Percentiles rank a stretch among this genome's conserved stretches.
Conservation (phyloP, 148 eudicot species). For the Polygonum maritimum region DNA sequence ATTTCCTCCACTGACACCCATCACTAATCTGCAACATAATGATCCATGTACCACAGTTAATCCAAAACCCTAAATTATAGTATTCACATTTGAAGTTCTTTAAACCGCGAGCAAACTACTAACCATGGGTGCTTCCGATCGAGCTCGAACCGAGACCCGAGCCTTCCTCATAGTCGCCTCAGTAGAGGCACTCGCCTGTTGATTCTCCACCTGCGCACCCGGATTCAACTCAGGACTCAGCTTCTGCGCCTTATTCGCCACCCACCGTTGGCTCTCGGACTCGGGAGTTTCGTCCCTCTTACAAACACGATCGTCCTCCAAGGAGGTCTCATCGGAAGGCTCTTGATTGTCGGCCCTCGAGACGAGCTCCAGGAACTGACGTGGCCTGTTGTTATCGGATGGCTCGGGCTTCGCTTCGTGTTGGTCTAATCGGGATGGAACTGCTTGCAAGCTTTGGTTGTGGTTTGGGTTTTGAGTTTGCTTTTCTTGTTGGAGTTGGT, state of each 20-base stretch:
- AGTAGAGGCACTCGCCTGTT: background rate
- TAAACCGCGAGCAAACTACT: background rate
- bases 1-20: constrained; percentile 76
- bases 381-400: constrained; percentile 20
- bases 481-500: constrained; percentile 10
- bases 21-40: constrained; percentile 45
- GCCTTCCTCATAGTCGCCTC: constrained; percentile 87
- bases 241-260: constrained; percentile 48
- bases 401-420: background rate
- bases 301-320: background rate
- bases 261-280: constrained; percentile 42
- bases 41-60: background rate
- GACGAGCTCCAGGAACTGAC: constrained; percentile 33
- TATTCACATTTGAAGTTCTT: too few relatives aligned
- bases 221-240: constrained; percentile 18
- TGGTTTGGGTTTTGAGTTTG: background rate
- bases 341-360: constrained; percentile 10
- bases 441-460: background rate
- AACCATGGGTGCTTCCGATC: constrained; percentile 73
- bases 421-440: background rate
- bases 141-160: constrained; percentile 59
- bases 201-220: background rate
- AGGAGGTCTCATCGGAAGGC: background rate
- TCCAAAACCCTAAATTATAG: background rate
- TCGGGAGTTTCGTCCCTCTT: constrained; percentile 43